Conservation (phyloP, 495 filamentous ascomycete genomes). For the Schizothecium vesticola region DNA sequence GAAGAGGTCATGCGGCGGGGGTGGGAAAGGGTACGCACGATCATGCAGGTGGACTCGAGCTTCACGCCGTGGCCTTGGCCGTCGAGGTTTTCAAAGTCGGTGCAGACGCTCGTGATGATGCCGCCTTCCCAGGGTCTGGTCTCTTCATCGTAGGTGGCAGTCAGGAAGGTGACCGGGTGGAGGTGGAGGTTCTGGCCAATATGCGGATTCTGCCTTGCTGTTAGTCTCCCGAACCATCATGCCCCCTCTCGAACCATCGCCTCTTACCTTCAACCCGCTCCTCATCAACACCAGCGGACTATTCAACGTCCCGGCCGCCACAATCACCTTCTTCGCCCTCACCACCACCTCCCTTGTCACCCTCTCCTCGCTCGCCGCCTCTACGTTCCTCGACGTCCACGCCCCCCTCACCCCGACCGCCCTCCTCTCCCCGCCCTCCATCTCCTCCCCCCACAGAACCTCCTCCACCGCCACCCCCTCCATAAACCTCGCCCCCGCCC, state of each 20-base stretch:
- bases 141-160: constrained; percentile 60
- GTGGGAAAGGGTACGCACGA: constrained; percentile 26
- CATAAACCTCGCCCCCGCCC: constrained; percentile 68
- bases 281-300: constrained; percentile 70
- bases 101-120: constrained; percentile 64
- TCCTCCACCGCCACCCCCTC: constrained; percentile 69
- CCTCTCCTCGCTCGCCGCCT: constrained; percentile 47
- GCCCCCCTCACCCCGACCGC: constrained; percentile 64
- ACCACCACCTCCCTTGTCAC: constrained; percentile 57
- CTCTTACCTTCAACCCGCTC: constrained; percentile 55
- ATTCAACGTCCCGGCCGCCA: constrained; percentile 67
- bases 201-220: constrained; percentile 58
- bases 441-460: constrained; percentile 56
- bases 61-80: constrained; percentile 78
- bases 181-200: constrained; percentile 81
- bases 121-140: constrained; percentile 71
- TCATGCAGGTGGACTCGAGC: constrained; percentile 66
- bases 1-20: not conserved
- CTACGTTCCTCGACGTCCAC: constrained; percentile 66
- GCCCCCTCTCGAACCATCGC: not conserved
- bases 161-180: constrained; percentile 63
- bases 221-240: not conserved
- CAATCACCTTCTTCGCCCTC: constrained; percentile 75
- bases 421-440: constrained; percentile 39
- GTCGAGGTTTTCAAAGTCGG: constrained; percentile 78